Evolutionary conservation across 1,139 yeast species (phyloP).

Genomic region (Nakaseomyces sp.): DNA sequence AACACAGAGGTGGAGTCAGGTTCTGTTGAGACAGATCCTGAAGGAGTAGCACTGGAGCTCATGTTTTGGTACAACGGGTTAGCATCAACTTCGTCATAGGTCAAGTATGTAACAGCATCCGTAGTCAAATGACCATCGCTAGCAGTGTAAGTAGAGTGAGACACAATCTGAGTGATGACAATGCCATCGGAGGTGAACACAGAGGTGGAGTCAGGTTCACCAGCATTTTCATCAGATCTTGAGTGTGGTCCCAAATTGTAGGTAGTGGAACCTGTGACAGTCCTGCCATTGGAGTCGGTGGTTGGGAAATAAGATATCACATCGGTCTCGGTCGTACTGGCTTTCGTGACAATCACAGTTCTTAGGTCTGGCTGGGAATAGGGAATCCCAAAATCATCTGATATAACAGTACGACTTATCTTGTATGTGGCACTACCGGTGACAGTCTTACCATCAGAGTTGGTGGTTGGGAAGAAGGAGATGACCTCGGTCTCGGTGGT

Average conservation of each 20-base stretch:
- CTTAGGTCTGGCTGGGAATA: not conserved
- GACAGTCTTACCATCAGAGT: too few relatives aligned
- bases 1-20: not conserved
- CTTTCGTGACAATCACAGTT: not conserved
- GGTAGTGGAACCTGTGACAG: not conserved
- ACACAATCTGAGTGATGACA: not conserved
- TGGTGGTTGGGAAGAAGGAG: too few relatives aligned
- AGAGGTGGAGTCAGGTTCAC: not conserved
- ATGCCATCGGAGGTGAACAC: not conserved
- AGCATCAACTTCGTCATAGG: not conserved
- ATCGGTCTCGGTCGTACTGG: not conserved
- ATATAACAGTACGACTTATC: too few relatives aligned
- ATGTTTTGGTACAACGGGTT: not conserved
- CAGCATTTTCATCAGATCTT: too few relatives aligned
- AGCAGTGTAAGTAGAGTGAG: not conserved
- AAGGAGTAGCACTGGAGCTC: not conserved
- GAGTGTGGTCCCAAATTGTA: not conserved
- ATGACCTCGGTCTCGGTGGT: not conserved
- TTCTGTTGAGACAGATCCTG: not conserved
- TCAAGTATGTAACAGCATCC: not conserved
- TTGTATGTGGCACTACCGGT: too few relatives aligned
- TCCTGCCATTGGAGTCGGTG: not conserved
- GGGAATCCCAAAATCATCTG: too few relatives aligned
- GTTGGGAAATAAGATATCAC: not conserved
- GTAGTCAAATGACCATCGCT: not conserved